A percentile compares a stretch with the other conserved stretches of the same genome.
These are phyloP conservation scores for Suhomyces kunorum DNA, from an alignment of 1,139 yeast species.

Conservation along the genomic window DNA sequence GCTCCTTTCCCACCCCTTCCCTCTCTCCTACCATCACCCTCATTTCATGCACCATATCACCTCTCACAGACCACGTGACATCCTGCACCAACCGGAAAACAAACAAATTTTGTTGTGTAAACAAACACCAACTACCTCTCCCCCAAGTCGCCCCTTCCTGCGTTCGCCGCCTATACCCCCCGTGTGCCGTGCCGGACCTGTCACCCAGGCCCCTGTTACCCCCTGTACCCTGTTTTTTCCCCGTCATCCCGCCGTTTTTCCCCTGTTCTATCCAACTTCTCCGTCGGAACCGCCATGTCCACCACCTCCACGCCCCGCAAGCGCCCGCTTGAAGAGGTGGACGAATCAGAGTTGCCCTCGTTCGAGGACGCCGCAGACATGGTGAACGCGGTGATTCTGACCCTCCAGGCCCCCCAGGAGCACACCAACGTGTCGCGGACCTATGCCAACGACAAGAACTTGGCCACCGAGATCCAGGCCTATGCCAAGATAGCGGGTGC, in stretches of 20 bases:
- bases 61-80: not conserved
- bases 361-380: constrained; percentile 55
- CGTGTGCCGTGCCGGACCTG: not conserved
- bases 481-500: constrained; percentile 95
- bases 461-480: constrained; percentile 88
- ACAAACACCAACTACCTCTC: constrained; percentile 12
- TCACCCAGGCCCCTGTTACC: not conserved
- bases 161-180: not conserved
- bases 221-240: not conserved
- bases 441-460: constrained; percentile 67
- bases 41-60: not conserved
- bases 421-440: constrained; percentile 49
- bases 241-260: not conserved
- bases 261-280: not conserved
- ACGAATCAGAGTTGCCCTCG: constrained; percentile 28
- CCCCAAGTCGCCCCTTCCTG: not conserved
- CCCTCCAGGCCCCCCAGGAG: constrained; percentile 50
- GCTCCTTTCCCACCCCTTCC: too few species aligned
- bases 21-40: too few species aligned
- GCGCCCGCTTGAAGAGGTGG: constrained; percentile 27
- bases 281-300: constrained; percentile 12
- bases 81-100: constrained; percentile 2
- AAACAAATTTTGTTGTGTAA: constrained; percentile 18
- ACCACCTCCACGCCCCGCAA: constrained; percentile 32
- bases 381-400: constrained; percentile 54